Evolutionary conservation across 2,329 filamentous ascomycete species (phyloP).

Genomic region (Rugonectria rugulosa): DNA sequence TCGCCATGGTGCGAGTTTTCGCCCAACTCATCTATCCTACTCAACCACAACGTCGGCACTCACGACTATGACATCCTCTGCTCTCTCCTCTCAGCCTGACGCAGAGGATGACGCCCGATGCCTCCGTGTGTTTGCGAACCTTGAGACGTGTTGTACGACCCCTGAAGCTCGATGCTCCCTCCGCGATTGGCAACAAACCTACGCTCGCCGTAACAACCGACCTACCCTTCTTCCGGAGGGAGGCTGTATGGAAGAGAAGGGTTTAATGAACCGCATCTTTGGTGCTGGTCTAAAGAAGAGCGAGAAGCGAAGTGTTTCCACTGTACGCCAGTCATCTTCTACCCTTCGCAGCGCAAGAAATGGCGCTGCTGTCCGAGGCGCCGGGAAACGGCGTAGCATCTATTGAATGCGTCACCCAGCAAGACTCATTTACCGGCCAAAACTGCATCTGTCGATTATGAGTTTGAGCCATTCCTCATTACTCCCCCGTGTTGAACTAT

Average conservation of each 20-base stretch:
- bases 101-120: conserved; percentile 52
- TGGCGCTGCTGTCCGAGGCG: neutral
- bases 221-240: conserved; percentile 51
- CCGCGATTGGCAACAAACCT: conserved; percentile 57
- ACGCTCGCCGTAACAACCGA: conserved; percentile 51
- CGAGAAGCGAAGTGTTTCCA: conserved; percentile 33
- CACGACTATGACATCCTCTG: conserved; percentile 31
- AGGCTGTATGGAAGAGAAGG: conserved; percentile 41
- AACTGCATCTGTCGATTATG: neutral
- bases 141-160: conserved; percentile 57
- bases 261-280: conserved; percentile 41
- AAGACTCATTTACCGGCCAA: too few relatives aligned
- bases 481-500: too few relatives aligned
- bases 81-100: conserved; percentile 12
- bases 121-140: conserved; percentile 54
- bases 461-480: too few relatives aligned
- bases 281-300: conserved; percentile 26
- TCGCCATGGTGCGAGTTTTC: conserved; percentile 25
- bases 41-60: conserved; percentile 45
- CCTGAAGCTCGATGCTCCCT: conserved; percentile 57
- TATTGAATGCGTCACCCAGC: conserved; percentile 23
- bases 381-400: conserved; percentile 28
- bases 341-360: conserved; percentile 14
- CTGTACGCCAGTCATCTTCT: conserved; percentile 13
- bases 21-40: conserved; percentile 40